A percentile compares a stretch with the other conserved stretches of the same genome.
phyloP scores from a whole-genome alignment of 306 rosid species.

The barrel medic (Medicago truncatula) region DNA sequence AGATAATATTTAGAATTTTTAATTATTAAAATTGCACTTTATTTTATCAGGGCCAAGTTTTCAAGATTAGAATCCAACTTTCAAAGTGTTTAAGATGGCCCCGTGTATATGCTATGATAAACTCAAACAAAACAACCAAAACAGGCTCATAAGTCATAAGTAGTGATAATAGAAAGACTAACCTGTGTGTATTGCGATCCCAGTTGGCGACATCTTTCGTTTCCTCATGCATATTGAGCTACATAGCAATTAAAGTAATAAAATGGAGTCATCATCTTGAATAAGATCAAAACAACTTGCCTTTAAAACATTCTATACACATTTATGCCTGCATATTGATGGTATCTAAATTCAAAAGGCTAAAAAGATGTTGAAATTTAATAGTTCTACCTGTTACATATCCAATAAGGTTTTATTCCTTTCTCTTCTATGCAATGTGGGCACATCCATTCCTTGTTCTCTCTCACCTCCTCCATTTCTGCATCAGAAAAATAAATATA shows the following conservation, averaged over 20 bases:
- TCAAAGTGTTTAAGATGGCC: too few relatives aligned
- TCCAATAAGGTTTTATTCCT: conserved; percentile 71
- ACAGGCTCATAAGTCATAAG: neutral
- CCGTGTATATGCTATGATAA: too few relatives aligned
- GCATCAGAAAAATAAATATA: conserved; percentile 9
- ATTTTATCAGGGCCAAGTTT: too few relatives aligned
- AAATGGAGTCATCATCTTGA: conserved; percentile 32
- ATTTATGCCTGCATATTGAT: conserved; percentile 6
- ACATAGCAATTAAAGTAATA: conserved; percentile 8
- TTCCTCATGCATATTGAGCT: conserved; percentile 73
- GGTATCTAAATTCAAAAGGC: neutral
- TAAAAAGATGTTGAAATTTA: neutral
- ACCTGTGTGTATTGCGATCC: conserved; percentile 69
- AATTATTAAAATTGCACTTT: too few relatives aligned
- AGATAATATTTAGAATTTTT: too few relatives aligned
- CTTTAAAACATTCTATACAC: conserved; percentile 3
- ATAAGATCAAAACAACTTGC: conserved; percentile 10
- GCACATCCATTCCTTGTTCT: conserved; percentile 77
- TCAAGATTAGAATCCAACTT: too few relatives aligned
- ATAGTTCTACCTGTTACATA: conserved; percentile 77
- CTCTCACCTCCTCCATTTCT: conserved; percentile 72
- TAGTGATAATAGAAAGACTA: conserved; percentile 14
- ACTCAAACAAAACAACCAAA: neutral
- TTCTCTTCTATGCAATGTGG: conserved; percentile 79
- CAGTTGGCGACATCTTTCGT: conserved; percentile 73